A percentile compares a stretch with the other conserved stretches of the same genome.
Evolutionary conservation across 129 eudicot species (phyloP).

Genomic region (Flaveria linearis): DNA sequence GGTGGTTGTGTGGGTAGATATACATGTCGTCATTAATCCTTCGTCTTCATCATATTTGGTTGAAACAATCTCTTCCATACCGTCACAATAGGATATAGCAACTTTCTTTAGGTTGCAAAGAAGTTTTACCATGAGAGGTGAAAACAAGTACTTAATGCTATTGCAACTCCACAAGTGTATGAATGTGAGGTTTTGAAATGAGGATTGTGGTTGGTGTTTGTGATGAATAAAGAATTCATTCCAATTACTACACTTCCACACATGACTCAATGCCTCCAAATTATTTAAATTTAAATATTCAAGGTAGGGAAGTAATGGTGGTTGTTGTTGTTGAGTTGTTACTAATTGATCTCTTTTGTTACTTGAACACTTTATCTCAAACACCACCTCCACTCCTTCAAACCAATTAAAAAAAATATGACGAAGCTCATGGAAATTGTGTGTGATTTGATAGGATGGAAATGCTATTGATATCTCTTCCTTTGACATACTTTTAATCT

Average conservation of each 20-base stretch:
- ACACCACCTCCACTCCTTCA: neutral
- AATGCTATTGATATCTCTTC: neutral
- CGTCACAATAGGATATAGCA: neutral
- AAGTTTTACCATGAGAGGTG: neutral
- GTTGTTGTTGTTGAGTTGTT: neutral
- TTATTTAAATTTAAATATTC: neutral
- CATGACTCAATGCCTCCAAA: neutral
- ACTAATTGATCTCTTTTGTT: neutral
- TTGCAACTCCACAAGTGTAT: neutral
- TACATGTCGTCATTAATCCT: neutral
- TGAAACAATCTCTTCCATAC: constrained; percentile 3
- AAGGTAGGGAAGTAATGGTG: constrained; percentile 14
- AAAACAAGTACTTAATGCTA: neutral
- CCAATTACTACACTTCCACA: constrained; percentile 9
- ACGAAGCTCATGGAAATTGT: neutral
- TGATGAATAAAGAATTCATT: neutral
- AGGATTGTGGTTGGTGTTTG: neutral
- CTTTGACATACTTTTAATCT: neutral
- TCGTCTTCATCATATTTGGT: neutral
- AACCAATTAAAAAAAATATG: neutral
- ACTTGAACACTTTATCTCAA: neutral
- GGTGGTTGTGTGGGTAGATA: neutral
- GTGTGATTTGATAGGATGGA: neutral
- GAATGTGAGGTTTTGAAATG: neutral
- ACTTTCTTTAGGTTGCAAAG: neutral